Evolutionary conservation across 23 red algal genomes (phyloP), one percentile per base, ranked within the genome.

Genomic region (Agarophyton chilense): DNA sequence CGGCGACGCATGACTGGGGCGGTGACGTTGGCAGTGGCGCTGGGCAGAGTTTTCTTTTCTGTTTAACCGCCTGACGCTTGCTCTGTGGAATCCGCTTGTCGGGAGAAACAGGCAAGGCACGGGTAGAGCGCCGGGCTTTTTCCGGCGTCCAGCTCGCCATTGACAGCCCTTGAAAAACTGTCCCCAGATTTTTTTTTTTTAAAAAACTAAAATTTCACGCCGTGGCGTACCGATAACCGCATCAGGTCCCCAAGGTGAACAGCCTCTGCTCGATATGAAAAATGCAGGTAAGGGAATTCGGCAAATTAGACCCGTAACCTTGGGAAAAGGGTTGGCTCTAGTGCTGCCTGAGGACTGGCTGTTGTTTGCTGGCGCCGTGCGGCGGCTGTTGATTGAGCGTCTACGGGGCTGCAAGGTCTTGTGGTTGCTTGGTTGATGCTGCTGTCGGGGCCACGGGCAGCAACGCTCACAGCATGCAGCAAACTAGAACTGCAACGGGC

Each of bases 211-310:
- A 79, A 79, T 16, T 79, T 45, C 74, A 79, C 74, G 74, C 92
- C 85, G 47, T 85, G 85, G 83, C 83, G 91, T 94, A 94, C 91
- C 91, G 74, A 94, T 84, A 81, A 88, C 81, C 91, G 91, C 80
- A 86, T 94, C 83, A 73, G 92, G 92, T 90, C 92, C 83, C 85
- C 92, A 81, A 95, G 83, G 85, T 90, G 92, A 81, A 77, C 78
- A 95, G 92, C 74, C 74, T 79, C 65, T 72, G 65, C 65, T 72
- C 36, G 65, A 72, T 43, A 72, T 72, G 65, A 72, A 42, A 72
- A 72, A 72, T 72, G 65, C 65, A 42, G 65, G 65, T 72, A 72
- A 72, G 36, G 35, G 65, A 72, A 72, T 12, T 43, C 35, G 65
- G 65, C 65, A 72, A 72, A 72, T 72, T 72, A 72, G 65, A 43